Evolutionary conservation across 23 red algal species (phyloP).

Genomic region (Gracilaria vermiculophylla): DNA sequence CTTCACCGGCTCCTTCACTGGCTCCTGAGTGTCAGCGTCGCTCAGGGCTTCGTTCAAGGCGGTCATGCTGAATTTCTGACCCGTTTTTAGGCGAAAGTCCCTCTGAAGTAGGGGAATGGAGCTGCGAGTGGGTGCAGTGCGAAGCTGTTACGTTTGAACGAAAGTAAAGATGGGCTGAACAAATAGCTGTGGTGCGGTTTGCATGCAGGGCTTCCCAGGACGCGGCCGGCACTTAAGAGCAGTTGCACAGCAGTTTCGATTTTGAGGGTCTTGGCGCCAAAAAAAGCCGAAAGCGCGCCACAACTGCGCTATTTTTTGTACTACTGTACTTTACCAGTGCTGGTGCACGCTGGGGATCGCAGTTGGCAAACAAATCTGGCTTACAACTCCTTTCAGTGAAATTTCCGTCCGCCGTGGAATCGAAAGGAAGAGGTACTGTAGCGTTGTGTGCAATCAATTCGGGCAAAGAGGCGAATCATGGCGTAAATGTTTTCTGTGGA

Average conservation of each 20-base stretch:
- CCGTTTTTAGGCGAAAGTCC: background rate
- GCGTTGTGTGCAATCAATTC: no score
- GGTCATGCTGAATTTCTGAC: conserved; percentile 4
- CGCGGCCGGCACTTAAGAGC: background rate
- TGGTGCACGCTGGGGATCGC: background rate
- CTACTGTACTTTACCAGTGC: background rate
- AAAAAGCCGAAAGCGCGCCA: background rate
- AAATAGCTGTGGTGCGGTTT: background rate
- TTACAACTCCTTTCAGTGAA: no score
- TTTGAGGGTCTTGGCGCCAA: conserved; percentile 9
- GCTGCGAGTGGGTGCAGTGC: background rate
- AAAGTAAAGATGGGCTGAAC: background rate
- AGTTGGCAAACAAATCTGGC: background rate
- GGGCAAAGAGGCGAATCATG: no score
- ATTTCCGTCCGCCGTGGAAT: no score
- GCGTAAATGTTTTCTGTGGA: no score
- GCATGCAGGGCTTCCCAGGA: background rate
- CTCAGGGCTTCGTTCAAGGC: conserved; percentile 34
- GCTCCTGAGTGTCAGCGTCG: conserved; percentile 57
- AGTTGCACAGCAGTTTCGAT: conserved; percentile 6
- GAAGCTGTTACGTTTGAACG: background rate
- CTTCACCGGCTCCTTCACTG: conserved; percentile 45
- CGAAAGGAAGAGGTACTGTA: no score
- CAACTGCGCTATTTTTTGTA: background rate
- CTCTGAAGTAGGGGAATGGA: background rate